A percentile compares a stretch with the other conserved stretches of the same genome.
Conservation (phyloP, 805 yeast genomes). For the Starmerella lactis-condensi region DNA sequence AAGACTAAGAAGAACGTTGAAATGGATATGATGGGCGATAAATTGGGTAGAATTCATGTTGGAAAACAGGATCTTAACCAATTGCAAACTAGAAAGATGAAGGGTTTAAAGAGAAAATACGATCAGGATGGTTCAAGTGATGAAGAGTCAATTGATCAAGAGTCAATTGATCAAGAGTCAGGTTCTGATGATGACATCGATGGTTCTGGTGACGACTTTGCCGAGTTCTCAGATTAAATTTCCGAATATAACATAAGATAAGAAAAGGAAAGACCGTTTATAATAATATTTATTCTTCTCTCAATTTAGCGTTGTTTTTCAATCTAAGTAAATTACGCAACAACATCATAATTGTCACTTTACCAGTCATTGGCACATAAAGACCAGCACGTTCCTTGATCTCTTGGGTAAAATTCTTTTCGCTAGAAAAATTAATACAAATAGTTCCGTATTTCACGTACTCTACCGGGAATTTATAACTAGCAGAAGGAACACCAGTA, state of each 20-base stretch:
- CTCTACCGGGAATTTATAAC: constrained; percentile 72
- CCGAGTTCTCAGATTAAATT: no score
- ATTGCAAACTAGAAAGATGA: constrained; percentile 94
- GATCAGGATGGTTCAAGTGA: constrained; percentile 55
- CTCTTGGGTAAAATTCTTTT: constrained; percentile 61
- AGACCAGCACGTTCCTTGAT: constrained; percentile 74
- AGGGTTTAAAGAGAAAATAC: constrained; percentile 76
- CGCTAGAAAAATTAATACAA: constrained; percentile 74
- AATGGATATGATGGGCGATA: constrained; percentile 81
- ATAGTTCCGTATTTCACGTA: constrained; percentile 73
- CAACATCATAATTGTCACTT: constrained; percentile 89
- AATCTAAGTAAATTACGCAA: constrained; percentile 73
- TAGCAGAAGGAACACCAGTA: constrained; percentile 81
- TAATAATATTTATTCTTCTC: no score
- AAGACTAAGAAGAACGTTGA: constrained; percentile 77
- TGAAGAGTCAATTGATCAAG: constrained; percentile 28
- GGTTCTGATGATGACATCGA: constrained; percentile 7
- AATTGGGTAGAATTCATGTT: constrained; percentile 88
- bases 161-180: constrained; percentile 18
- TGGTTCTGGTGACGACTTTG: constrained; percentile 5
- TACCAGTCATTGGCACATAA: constrained; percentile 90
- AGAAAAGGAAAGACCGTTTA: no score
- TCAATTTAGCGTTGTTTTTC: constrained; percentile 59
- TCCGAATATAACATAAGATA: no score
- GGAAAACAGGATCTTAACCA: constrained; percentile 83